A percentile compares a stretch with the other conserved stretches of the same genome.
Evolutionary conservation across 2,329 filamentous ascomycete genomes (phyloP).

Genomic region (Fusarium sp.): DNA sequence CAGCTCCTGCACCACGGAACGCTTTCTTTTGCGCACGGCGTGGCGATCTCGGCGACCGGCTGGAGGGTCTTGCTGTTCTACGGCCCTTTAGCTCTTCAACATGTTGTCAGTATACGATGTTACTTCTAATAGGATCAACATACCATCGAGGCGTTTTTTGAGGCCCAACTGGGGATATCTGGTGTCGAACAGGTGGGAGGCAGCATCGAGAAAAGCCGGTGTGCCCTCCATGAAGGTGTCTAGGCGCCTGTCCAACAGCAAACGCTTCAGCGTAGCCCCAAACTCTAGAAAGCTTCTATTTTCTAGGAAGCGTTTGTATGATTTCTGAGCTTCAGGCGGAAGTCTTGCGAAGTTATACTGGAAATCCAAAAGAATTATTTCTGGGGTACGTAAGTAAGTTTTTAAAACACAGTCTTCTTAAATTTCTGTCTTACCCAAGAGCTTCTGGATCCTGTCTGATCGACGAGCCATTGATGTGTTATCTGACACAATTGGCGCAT

Average conservation of each 20-base stretch:
- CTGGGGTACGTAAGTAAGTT: slow-evolving; percentile 35
- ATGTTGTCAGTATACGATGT: slow-evolving; percentile 4
- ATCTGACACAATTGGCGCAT: slow-evolving; percentile 1
- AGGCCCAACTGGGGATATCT: slow-evolving; percentile 35
- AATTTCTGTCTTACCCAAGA: slow-evolving; percentile 13
- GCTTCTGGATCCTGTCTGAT: slow-evolving; percentile 13
- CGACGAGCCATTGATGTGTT: not conserved
- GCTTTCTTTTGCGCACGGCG: slow-evolving; percentile 12
- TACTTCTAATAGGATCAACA: not conserved
- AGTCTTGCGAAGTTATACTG: slow-evolving; percentile 27
- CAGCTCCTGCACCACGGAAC: not conserved
- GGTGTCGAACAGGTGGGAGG: slow-evolving; percentile 39
- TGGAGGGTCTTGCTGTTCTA: not conserved
- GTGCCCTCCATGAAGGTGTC: slow-evolving; percentile 41
- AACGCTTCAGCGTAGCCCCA: slow-evolving; percentile 21
- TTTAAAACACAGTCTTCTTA: rapidly evolving
- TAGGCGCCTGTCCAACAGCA: slow-evolving; percentile 30
- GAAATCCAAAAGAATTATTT: slow-evolving; percentile 24
- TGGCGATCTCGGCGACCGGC: not conserved
- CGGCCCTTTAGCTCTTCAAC: slow-evolving; percentile 2
- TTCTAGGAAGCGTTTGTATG: slow-evolving; percentile 23
- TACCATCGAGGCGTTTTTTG: slow-evolving; percentile 30
- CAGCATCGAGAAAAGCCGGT: slow-evolving; percentile 19
- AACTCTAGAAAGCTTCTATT: slow-evolving; percentile 18
- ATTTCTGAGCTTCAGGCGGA: slow-evolving; percentile 26